Evolutionary conservation across 768 basidiomycete species (phyloP), one percentile per base, ranked within the genome.

Genomic region (Pleurotus salmoneostramineus): DNA sequence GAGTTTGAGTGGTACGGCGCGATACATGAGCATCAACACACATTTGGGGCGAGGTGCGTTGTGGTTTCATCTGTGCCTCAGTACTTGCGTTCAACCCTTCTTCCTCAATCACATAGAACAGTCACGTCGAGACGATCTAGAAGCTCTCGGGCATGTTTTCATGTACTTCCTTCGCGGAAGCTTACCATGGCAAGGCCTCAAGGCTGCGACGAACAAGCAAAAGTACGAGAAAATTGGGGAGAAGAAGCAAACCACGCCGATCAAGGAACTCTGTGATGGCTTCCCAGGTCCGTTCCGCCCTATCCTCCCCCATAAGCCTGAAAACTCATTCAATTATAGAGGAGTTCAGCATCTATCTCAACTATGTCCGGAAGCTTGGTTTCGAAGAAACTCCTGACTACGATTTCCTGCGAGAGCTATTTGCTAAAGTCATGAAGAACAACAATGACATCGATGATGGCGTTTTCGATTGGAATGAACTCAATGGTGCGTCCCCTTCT

Each of bases 141-240:
- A 99, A 77, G 92, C 97, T n/a, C 84, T 99, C 17, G 97, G 97
- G 2, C 97, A 99, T 75, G 97, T 99, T 64, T 99, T 99, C 78
- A 97, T 99, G 92, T 99, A 99, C 78, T 98, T 99, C 75, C 74
- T 98, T 52, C 85, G 97, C 55, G 97, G 97, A 17, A 96, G 95
- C 65, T 69, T 99, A 55, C 97, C 97, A 21, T 99, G 97, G 97
- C 97, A 99, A 69, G 97, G 97, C 58, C 83, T 99, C 58, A 98
- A 98, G 76, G 97, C 97, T 35, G 97, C 97, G 32, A 99, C 95
- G 51, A 98, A 99, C 81, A 99, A 99, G 79, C 97, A 98, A 72
- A 93, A 98, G 80, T 99, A 99, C 77, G 96, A 99, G 81, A 99
- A 98, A 82, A 99, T 99, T 71, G 96, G 96, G 62, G 96, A 99